phyloP scores from a whole-genome alignment of 176 grass and related monocot species.

The Triticum timopheevii region DNA sequence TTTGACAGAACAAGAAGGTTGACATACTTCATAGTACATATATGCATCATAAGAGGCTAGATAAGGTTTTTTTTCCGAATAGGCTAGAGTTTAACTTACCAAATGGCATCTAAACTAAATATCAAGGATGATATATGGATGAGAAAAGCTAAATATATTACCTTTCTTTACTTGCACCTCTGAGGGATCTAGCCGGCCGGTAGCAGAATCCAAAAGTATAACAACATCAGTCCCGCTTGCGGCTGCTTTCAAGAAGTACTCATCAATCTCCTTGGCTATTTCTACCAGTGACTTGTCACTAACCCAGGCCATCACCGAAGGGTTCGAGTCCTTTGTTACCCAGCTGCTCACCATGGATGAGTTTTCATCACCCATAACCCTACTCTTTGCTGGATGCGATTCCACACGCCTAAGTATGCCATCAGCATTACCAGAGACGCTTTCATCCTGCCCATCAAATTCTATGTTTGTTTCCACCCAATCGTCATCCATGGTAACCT shows the following conservation, averaged over 20 bases:
- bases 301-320: constrained; percentile 41
- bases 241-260: constrained; percentile 94
- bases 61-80: neutral
- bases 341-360: constrained; percentile 55
- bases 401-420: constrained; percentile 25
- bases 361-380: constrained; percentile 53
- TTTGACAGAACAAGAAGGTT: neutral
- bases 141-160: constrained; percentile 32
- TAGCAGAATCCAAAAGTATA: constrained; percentile 70
- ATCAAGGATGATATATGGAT: neutral
- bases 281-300: constrained; percentile 59
- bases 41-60: constrained; percentile 15
- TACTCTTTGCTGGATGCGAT: constrained; percentile 30
- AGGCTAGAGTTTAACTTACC: neutral
- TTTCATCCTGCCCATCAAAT: constrained; percentile 61
- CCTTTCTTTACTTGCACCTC: constrained; percentile 69
- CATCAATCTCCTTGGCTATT: constrained; percentile 87
- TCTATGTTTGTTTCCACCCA: constrained; percentile 71
- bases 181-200: constrained; percentile 39
- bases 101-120: constrained; percentile 17
- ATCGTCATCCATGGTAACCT: constrained; percentile 54
- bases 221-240: constrained; percentile 78
- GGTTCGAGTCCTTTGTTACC: constrained; percentile 68
- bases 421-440: constrained; percentile 20
- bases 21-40: neutral